These are phyloP conservation scores for Candida tropicalis DNA, from an alignment of 1,139 yeast genomes.

Conservation along the genomic window DNA sequence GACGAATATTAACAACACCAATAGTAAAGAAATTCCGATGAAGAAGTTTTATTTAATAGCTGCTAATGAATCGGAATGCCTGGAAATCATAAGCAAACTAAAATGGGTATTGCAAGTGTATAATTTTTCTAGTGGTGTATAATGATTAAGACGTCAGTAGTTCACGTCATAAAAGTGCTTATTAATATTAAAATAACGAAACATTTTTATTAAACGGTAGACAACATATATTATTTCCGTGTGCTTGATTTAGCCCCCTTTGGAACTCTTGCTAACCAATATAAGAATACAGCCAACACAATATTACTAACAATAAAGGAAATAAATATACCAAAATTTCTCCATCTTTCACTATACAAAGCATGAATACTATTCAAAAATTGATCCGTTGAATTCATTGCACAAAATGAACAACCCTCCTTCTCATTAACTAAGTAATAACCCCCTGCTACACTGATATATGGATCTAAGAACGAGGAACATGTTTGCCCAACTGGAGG, in stretches of 20 bases:
- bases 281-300: constrained; percentile 53
- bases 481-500: constrained; percentile 60
- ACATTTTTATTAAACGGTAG: too few species aligned
- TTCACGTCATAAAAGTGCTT: too few species aligned
- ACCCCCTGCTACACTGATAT: constrained; percentile 50
- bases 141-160: too few species aligned
- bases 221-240: too few species aligned
- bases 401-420: constrained; percentile 54
- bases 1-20: constrained; percentile 16
- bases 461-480: constrained; percentile 50
- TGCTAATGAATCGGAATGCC: constrained; percentile 57
- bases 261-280: constrained; percentile 82
- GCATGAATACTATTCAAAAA: constrained; percentile 50
- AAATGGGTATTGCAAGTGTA: constrained; percentile 56
- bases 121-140: constrained; percentile 18
- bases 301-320: constrained; percentile 54
- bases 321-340: constrained; percentile 65
- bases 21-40: constrained; percentile 31
- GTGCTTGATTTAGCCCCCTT: constrained; percentile 36
- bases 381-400: constrained; percentile 49
- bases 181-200: too few species aligned
- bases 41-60: constrained; percentile 92
- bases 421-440: constrained; percentile 33
- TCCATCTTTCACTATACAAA: constrained; percentile 56
- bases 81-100: constrained; percentile 73